Percentiles rank a stretch among this genome's conserved stretches.
phyloP scores from a whole-genome alignment of 495 filamentous ascomycete genomes.

The Penicillium paradoxum region DNA sequence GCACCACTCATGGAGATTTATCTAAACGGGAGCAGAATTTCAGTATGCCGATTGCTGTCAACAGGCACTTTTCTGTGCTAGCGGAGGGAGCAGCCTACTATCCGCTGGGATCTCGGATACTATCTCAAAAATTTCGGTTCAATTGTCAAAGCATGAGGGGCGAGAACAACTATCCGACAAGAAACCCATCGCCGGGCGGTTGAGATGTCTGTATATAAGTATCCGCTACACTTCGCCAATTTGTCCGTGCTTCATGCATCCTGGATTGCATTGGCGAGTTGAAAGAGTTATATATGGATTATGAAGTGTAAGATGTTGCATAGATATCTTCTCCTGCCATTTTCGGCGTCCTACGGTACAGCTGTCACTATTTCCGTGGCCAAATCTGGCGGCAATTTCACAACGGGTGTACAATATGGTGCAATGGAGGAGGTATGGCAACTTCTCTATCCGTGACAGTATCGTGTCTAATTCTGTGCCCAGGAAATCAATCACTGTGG shows the following conservation, averaged over 20 bases:
- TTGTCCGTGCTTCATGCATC: neutral
- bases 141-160: neutral
- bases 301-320: constrained; percentile 16
- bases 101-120: constrained; percentile 2
- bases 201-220: neutral
- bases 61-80: neutral
- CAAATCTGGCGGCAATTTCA: constrained; percentile 47
- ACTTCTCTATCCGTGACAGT: neutral
- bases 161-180: neutral
- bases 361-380: constrained; percentile 38
- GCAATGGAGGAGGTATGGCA: constrained; percentile 51
- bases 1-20: constrained; percentile 23
- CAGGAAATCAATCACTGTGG: constrained; percentile 71
- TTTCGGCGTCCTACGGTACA: constrained; percentile 25
- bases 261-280: constrained; percentile 3
- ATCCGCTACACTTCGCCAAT: neutral
- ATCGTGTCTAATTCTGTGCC: constrained; percentile 1
- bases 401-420: constrained; percentile 51
- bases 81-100: constrained; percentile 1
- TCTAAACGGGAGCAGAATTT: constrained; percentile 10
- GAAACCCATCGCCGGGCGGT: neutral
- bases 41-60: constrained; percentile 1
- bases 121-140: neutral
- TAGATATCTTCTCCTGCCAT: constrained; percentile 22
- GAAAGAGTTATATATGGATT: neutral